phyloP scores from a whole-genome alignment of 169 alveolate species.

The Plasmodium coatneyi region DNA sequence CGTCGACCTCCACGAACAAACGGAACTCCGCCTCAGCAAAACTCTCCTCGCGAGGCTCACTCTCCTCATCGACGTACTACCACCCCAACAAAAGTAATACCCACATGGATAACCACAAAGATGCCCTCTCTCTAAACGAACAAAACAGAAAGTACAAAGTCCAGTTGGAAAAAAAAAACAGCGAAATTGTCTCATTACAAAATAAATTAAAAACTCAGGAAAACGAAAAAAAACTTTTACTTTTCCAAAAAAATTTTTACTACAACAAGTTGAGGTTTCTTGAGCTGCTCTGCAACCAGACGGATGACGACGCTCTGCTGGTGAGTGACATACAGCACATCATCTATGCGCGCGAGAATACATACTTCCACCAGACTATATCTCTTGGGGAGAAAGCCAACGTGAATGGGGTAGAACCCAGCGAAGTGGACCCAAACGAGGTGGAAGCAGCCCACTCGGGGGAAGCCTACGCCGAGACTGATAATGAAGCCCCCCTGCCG shows the following conservation, averaged over 20 bases:
- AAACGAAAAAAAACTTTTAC: constrained; percentile 88
- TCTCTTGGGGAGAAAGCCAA: constrained; percentile 14
- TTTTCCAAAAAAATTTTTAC: constrained; percentile 93
- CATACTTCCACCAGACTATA: constrained; percentile 60
- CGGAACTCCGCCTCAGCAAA: constrained; percentile 30
- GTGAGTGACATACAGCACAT: constrained; percentile 59
- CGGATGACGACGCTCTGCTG: constrained; percentile 53
- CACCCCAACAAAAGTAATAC: constrained; percentile 21
- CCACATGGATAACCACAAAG: constrained; percentile 14
- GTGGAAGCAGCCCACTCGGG: not conserved
- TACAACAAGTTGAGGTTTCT: constrained; percentile 92
- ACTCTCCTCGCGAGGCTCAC: constrained; percentile 11
- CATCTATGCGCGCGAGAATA: constrained; percentile 70
- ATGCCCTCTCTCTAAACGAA: constrained; percentile 17
- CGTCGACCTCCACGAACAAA: not conserved
- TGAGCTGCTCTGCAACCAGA: constrained; percentile 90
- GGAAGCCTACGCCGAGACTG: not conserved
- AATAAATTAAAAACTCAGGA: constrained; percentile 82
- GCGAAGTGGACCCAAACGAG: not conserved
- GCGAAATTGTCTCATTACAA: constrained; percentile 77
- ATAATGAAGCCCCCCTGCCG: not conserved
- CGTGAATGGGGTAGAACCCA: not conserved
- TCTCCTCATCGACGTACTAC: not conserved
- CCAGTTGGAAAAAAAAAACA: constrained; percentile 74
- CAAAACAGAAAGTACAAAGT: constrained; percentile 47